Evolutionary conservation across 345 rosid species (phyloP).

Genomic region (Citropsis articulata): DNA sequence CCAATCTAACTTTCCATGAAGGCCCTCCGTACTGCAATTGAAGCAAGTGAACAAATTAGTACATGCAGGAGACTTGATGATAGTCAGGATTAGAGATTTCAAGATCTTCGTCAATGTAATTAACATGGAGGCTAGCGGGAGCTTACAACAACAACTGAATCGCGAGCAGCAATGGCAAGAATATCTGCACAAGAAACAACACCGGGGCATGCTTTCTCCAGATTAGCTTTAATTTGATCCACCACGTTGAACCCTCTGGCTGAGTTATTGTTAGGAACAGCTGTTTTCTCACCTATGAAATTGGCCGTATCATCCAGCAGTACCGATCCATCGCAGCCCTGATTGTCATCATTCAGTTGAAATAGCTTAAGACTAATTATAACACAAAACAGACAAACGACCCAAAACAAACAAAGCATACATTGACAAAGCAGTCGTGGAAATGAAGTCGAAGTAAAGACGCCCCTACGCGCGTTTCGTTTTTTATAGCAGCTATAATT

Average conservation of each 20-base stretch:
- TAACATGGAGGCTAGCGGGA: neutral
- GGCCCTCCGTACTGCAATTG: constrained; percentile 46
- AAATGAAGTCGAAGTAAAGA: constrained; percentile 44
- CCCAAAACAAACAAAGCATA: neutral
- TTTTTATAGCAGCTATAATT: constrained; percentile 21
- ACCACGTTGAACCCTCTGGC: constrained; percentile 50
- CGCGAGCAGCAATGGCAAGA: constrained; percentile 47
- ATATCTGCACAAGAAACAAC: constrained; percentile 59
- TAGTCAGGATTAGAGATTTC: neutral
- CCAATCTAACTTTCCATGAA: constrained; percentile 39
- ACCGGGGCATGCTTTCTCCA: constrained; percentile 50
- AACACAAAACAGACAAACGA: no score
- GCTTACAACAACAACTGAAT: constrained; percentile 28
- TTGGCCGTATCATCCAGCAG: constrained; percentile 44
- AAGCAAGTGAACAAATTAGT: no score
- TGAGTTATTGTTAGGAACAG: constrained; percentile 45
- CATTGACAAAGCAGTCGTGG: constrained; percentile 56
- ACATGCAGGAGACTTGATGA: no score
- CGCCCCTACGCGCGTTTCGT: constrained; percentile 37
- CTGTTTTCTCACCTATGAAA: constrained; percentile 55
- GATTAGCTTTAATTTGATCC: constrained; percentile 41
- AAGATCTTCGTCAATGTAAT: neutral
- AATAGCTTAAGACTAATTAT: neutral
- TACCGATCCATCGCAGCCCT: constrained; percentile 67
- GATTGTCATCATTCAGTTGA: neutral